Evolutionary conservation across 2,329 filamentous ascomycete species (phyloP).

Genomic region (Neonectria coccinea): DNA sequence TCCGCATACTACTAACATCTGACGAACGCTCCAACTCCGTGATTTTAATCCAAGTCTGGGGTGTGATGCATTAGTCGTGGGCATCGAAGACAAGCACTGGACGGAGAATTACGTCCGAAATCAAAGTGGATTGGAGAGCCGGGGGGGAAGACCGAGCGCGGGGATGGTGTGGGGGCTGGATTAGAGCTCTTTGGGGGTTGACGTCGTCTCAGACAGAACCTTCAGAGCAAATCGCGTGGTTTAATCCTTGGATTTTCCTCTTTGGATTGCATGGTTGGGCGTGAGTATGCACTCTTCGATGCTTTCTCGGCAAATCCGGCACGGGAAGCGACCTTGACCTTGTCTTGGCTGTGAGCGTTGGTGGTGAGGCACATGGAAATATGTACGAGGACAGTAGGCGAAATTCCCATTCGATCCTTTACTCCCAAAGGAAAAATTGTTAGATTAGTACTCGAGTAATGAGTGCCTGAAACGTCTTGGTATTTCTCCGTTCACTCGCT

Average conservation of each 20-base stretch:
- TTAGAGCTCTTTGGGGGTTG: background rate
- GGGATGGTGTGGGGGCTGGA: constrained; percentile 5
- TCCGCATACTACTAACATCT: background rate
- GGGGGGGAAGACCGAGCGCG: constrained; percentile 15
- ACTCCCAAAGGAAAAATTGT: background rate
- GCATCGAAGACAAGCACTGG: background rate
- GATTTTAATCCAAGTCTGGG: constrained; percentile 4
- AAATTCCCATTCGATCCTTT: background rate
- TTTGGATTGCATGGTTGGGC: background rate
- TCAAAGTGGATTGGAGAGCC: constrained; percentile 18
- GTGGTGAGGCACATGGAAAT: background rate
- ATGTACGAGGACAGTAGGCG: background rate
- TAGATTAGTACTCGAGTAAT: background rate
- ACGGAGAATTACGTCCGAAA: constrained; percentile 22
- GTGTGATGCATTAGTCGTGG: background rate
- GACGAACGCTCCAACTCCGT: background rate
- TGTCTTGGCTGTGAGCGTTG: background rate
- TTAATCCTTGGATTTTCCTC: background rate
- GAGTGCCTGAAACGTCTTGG: background rate
- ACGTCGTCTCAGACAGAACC: background rate
- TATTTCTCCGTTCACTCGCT: background rate
- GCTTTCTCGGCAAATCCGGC: constrained; percentile 1
- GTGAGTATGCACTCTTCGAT: too few species aligned
- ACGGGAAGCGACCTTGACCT: background rate
- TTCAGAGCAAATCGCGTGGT: constrained; percentile 6